A percentile compares a stretch with the other conserved stretches of the same genome.
These are phyloP conservation scores for Sporisorium reilianum DNA, from an alignment of 1,284 basidiomycete genomes.

Conservation along the genomic window DNA sequence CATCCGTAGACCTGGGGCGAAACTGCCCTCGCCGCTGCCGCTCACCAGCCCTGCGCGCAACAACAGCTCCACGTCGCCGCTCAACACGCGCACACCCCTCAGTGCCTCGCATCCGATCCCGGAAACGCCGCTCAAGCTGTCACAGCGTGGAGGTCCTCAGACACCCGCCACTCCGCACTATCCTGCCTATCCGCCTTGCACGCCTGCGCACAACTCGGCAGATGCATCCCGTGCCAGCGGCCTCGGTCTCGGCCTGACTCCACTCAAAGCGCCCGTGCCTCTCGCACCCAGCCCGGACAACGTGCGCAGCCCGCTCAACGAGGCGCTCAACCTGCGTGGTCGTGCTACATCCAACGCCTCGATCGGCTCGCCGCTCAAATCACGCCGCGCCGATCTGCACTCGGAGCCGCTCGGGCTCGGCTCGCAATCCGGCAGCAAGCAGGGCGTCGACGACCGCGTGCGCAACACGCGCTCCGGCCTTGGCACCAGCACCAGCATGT, in stretches of 20 bases:
- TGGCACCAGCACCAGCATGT: slow-evolving; percentile 46
- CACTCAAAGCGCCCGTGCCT: slow-evolving; percentile 37
- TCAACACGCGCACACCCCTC: slow-evolving; percentile 54
- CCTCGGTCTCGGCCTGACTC: slow-evolving; percentile 48
- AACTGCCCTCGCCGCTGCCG: slow-evolving; percentile 45
- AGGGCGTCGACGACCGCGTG: slow-evolving; percentile 27
- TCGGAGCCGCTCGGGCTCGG: slow-evolving; percentile 28
- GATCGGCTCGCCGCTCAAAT: slow-evolving; percentile 37
- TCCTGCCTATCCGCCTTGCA: slow-evolving; percentile 17
- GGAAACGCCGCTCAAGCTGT: slow-evolving; percentile 60
- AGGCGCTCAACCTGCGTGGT: slow-evolving; percentile 34
- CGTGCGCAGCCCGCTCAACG: slow-evolving; percentile 31
- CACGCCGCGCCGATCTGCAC: slow-evolving; percentile 21
- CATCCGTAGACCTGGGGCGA: slow-evolving; percentile 45
- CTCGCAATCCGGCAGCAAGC: slow-evolving; percentile 15
- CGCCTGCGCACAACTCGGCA: slow-evolving; percentile 18
- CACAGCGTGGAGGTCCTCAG: slow-evolving; percentile 44
- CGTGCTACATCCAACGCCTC: slow-evolving; percentile 29
- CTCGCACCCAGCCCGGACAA: slow-evolving; percentile 34
- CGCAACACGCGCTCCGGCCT: slow-evolving; percentile 40
- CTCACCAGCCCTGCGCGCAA: slow-evolving; percentile 49
- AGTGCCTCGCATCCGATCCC: slow-evolving; percentile 59
- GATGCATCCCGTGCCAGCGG: slow-evolving; percentile 43
- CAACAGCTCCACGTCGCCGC: slow-evolving; percentile 28
- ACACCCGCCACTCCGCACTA: slow-evolving; percentile 50